Evolutionary conservation across 179 eudicot species (phyloP), one percentile per base, ranked within the genome.

Genomic region (Sideroxylon spinosum): DNA sequence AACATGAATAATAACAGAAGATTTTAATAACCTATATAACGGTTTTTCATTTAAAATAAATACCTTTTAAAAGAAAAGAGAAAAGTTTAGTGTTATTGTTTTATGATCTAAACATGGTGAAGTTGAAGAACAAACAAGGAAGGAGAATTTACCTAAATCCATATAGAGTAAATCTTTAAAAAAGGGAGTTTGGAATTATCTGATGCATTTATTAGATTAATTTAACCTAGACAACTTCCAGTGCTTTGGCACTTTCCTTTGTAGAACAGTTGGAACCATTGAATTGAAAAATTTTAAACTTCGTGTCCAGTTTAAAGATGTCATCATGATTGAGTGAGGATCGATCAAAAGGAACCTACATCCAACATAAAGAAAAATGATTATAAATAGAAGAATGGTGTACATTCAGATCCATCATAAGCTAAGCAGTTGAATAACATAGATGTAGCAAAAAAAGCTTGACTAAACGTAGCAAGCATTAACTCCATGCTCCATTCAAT

Each of bases 181-280:
- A 62, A 26, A 19, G 75, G 17, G 23, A 28, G 23, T 72, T 28
- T 26, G 62, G 37, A 32, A 32, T 32, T 53, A 72, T 55, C n/a
- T n/a, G n/a, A n/a, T n/a, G n/a, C n/a, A n/a, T n/a, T n/a, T n/a
- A n/a, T n/a, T n/a, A n/a, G n/a, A n/a, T n/a, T n/a, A n/a, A n/a
- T n/a, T n/a, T n/a, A n/a, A n/a, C 22, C 55, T 95, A 97, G 73
- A 93, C 98, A 82, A 93, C 99, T 86, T 95, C 96, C 67, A 93
- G 84, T 63, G 99, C 94, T 85, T 95, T 95, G 77, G 94, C 99
- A 83, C 99, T 91, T 83, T 95, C 99, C 90, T 95, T 97, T 81
- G 93, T 93, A 56, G 87, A 88, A 70, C 98, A 89, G 81, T 91
- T 94, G 62, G 96, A 93, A 79, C 99, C 98, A 79, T 88, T 95